These are phyloP conservation scores for Acanthamoeba lenticulata DNA, from an alignment of 208 protist species.

Conservation along the genomic window DNA sequence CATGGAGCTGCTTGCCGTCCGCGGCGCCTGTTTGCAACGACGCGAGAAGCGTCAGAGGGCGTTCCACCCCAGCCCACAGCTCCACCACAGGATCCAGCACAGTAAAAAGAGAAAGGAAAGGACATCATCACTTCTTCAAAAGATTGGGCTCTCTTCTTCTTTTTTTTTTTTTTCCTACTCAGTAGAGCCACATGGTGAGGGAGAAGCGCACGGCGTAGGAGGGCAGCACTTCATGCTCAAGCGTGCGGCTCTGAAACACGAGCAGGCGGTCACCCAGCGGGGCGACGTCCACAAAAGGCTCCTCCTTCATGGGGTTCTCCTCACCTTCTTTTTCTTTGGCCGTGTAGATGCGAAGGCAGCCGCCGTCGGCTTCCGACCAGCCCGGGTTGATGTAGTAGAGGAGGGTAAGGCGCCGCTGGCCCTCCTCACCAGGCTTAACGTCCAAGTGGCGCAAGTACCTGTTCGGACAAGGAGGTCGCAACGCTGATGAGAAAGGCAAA, in stretches of 20 bases:
- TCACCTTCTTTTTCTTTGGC: neutral
- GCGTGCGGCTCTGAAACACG: neutral
- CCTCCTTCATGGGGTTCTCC: neutral
- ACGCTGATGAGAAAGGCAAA: neutral
- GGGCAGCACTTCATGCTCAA: slow-evolving; percentile 7
- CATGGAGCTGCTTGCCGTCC: neutral
- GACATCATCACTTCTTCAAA: too few species aligned
- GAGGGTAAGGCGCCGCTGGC: neutral
- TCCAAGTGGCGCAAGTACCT: slow-evolving; percentile 32
- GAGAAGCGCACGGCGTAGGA: neutral
- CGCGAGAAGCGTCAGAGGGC: neutral
- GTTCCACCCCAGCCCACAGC: neutral
- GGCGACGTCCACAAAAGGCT: neutral
- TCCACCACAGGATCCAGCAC: neutral
- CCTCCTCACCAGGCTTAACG: neutral
- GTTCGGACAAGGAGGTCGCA: neutral
- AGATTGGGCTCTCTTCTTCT: too few species aligned
- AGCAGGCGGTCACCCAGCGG: neutral
- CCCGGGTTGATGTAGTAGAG: slow-evolving; percentile 4
- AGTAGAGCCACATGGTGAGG: neutral
- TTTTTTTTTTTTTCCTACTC: too few species aligned
- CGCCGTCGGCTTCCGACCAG: neutral
- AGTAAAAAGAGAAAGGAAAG: too few species aligned
- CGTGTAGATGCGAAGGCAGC: neutral
- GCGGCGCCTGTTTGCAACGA: neutral